These are phyloP conservation scores for Castanea crenata DNA, from an alignment of 306 rosid species.

Conservation along the genomic window DNA sequence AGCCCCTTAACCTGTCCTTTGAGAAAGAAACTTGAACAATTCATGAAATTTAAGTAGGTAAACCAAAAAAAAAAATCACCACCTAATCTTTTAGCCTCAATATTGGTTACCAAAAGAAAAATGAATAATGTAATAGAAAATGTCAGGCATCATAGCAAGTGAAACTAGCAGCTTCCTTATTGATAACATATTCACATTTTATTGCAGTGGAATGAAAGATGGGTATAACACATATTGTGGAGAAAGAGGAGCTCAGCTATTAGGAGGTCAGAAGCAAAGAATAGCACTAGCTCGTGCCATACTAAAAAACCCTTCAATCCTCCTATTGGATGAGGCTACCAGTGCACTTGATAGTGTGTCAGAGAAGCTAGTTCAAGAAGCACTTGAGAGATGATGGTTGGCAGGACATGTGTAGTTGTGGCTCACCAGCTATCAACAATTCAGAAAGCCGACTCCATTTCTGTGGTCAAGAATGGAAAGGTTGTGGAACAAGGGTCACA, in stretches of 20 bases:
- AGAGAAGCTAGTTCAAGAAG: slow-evolving; percentile 67
- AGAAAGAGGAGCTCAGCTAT: slow-evolving; percentile 85
- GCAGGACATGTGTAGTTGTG: slow-evolving; percentile 70
- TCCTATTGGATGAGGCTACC: slow-evolving; percentile 84
- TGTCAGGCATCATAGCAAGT: no score
- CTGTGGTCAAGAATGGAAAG: slow-evolving; percentile 67
- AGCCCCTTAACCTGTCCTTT: no score
- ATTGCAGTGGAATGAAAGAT: slow-evolving; percentile 72
- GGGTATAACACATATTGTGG: slow-evolving; percentile 83
- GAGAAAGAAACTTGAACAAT: no score
- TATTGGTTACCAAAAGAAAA: no score
- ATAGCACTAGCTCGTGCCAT: slow-evolving; percentile 83
- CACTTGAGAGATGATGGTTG: slow-evolving; percentile 76
- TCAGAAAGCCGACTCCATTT: slow-evolving; percentile 67
- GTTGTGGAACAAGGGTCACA: slow-evolving; percentile 83
- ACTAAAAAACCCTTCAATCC: slow-evolving; percentile 75
- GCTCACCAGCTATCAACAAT: slow-evolving; percentile 79
- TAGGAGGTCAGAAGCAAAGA: slow-evolving; percentile 94
- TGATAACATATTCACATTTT: background rate
- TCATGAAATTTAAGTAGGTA: no score
- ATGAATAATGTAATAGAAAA: no score
- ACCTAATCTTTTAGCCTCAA: no score
- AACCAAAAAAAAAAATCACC: no score
- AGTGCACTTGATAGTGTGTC: slow-evolving; percentile 93
- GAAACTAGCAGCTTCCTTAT: background rate